Evolutionary conservation across 1,284 basidiomycete genomes (phyloP).

Genomic region (Trametes versicolor): DNA sequence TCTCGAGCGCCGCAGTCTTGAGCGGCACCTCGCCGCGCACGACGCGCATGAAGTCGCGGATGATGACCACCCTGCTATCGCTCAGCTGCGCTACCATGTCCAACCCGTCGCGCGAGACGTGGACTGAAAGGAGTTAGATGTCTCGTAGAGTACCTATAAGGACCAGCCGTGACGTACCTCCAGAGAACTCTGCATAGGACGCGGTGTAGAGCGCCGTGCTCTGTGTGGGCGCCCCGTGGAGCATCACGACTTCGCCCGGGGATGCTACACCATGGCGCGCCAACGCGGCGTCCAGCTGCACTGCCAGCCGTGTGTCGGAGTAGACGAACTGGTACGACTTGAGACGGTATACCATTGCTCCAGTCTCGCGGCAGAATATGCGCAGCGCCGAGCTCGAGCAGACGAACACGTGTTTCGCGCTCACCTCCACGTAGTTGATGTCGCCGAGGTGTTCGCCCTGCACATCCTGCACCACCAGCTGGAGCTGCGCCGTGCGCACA

Average conservation of each 20-base stretch:
- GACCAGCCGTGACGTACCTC: slow-evolving; percentile 14
- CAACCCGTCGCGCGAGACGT: slow-evolving; percentile 65
- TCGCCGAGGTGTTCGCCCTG: slow-evolving; percentile 47
- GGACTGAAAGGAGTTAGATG: slow-evolving; percentile 50
- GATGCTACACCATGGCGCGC: slow-evolving; percentile 20
- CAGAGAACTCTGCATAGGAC: slow-evolving; percentile 30
- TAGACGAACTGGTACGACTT: slow-evolving; percentile 45
- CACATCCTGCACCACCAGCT: slow-evolving; percentile 56
- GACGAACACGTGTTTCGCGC: slow-evolving; percentile 65
- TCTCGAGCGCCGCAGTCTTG: slow-evolving; percentile 51
- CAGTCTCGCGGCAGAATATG: slow-evolving; percentile 61
- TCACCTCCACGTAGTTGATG: slow-evolving; percentile 75
- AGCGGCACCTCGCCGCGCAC: slow-evolving; percentile 45
- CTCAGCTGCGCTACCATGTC: slow-evolving; percentile 60
- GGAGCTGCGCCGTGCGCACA: slow-evolving; percentile 56
- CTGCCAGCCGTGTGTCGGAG: slow-evolving; percentile 28
- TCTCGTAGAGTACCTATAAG: neutral
- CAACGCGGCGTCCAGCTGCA: slow-evolving; percentile 24
- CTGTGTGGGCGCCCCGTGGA: slow-evolving; percentile 20
- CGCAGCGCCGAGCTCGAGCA: slow-evolving; percentile 60
- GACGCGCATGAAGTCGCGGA: slow-evolving; percentile 62
- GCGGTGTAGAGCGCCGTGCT: slow-evolving; percentile 27
- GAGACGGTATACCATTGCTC: slow-evolving; percentile 54
- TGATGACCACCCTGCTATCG: slow-evolving; percentile 57
- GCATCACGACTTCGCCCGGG: slow-evolving; percentile 16